Conservation (phyloP, 805 yeast species). For the Metschnikowia gelsemii region DNA sequence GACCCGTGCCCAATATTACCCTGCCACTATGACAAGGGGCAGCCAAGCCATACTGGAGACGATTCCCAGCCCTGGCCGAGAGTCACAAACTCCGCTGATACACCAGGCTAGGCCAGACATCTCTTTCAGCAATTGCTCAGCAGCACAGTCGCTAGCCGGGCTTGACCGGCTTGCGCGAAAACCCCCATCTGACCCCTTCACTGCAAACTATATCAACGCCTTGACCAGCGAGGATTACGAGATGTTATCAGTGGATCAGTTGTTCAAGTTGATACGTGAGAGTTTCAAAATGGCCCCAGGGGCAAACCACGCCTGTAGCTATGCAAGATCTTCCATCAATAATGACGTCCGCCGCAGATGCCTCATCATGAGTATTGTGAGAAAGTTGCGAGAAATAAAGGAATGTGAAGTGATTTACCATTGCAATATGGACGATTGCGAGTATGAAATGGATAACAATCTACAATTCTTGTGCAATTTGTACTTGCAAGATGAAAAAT, state of each 20-base stretch:
- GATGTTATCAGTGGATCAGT: constrained; percentile 35
- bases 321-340: constrained; percentile 20
- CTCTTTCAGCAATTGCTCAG: not conserved
- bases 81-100: not conserved
- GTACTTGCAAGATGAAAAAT: constrained; percentile 36
- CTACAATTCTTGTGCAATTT: constrained; percentile 42
- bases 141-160: too few species aligned
- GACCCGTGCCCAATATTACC: not conserved
- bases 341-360: constrained; percentile 38
- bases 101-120: not conserved
- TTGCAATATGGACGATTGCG: constrained; percentile 27
- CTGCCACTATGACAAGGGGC: constrained; percentile 2
- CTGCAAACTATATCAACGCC: constrained; percentile 14
- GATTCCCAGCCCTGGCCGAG: not conserved
- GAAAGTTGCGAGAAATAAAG: constrained; percentile 39
- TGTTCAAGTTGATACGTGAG: constrained; percentile 36
- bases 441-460: constrained; percentile 43
- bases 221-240: constrained; percentile 43
- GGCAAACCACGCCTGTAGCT: constrained; percentile 5
- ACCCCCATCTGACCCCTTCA: not conserved
- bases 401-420: constrained; percentile 34
- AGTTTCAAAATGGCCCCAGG: constrained; percentile 15
- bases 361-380: constrained; percentile 35
- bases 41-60: not conserved
- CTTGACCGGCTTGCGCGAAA: not conserved